Evolutionary conservation across 2,329 filamentous ascomycete genomes (phyloP).

Genomic region (Trichoderma brevicompactum): DNA sequence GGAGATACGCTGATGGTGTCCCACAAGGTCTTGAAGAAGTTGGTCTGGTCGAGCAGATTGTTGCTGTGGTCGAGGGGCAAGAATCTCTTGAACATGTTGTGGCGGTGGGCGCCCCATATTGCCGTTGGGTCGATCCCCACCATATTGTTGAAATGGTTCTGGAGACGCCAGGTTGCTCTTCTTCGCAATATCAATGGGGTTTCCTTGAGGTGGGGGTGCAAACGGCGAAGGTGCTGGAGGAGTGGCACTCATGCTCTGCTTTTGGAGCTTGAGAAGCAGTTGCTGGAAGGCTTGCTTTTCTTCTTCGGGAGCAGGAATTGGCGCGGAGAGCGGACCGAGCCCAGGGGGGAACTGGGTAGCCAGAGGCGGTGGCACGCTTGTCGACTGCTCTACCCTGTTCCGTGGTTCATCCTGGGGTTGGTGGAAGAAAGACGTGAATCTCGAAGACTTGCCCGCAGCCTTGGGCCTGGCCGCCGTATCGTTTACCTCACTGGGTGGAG

Average conservation of each 20-base stretch:
- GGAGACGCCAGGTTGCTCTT: constrained; percentile 52
- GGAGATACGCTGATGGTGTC: constrained; percentile 60
- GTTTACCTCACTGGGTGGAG: constrained; percentile 49
- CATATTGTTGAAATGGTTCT: constrained; percentile 54
- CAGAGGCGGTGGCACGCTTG: constrained; percentile 31
- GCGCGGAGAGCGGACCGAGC: constrained; percentile 6
- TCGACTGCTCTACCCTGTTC: constrained; percentile 54
- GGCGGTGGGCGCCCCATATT: constrained; percentile 47
- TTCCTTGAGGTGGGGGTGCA: constrained; percentile 45
- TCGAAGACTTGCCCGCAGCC: constrained; percentile 68
- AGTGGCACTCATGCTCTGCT: constrained; percentile 54
- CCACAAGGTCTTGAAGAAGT: constrained; percentile 63
- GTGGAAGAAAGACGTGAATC: constrained; percentile 81
- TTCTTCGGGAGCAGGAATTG: constrained; percentile 52
- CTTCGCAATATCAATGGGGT: constrained; percentile 37
- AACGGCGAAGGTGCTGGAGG: constrained; percentile 52
- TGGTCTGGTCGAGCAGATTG: constrained; percentile 62
- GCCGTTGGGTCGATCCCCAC: constrained; percentile 52
- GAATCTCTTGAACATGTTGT: constrained; percentile 56
- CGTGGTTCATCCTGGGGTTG: constrained; percentile 56
- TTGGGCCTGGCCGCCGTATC: constrained; percentile 58
- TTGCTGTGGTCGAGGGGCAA: constrained; percentile 55
- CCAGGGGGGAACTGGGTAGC: constrained; percentile 30
- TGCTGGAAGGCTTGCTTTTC: constrained; percentile 87
- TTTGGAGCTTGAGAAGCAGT: constrained; percentile 79